A percentile compares a stretch with the other conserved stretches of the same genome.
phyloP scores from a whole-genome alignment of 495 filamentous ascomycete species.

The Neurospora sp. region DNA sequence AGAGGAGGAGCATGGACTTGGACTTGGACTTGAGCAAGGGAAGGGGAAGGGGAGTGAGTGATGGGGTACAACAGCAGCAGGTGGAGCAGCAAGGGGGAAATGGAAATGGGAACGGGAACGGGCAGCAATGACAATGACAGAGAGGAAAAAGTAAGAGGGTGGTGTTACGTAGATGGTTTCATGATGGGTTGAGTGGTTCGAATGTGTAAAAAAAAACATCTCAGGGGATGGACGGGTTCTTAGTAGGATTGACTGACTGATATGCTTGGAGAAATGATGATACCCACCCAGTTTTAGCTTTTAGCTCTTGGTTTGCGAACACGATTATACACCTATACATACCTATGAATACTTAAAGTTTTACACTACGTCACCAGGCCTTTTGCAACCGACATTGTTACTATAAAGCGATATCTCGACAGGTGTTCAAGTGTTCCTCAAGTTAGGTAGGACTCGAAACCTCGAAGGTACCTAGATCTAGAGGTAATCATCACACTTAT shows the following conservation, averaged over 20 bases:
- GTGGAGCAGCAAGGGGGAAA: background rate
- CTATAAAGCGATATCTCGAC: too few species aligned
- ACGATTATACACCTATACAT: background rate
- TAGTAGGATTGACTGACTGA: background rate
- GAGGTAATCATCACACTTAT: too few species aligned
- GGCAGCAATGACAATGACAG: background rate
- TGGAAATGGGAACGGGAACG: background rate
- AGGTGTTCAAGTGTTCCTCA: too few species aligned
- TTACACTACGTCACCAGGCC: background rate
- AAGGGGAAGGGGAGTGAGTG: background rate
- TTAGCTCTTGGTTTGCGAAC: background rate
- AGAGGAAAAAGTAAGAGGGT: background rate
- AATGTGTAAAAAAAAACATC: too few species aligned
- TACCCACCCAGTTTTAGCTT: background rate
- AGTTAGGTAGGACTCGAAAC: too few species aligned
- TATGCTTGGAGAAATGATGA: background rate
- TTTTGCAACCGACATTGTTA: too few species aligned
- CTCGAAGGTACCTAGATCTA: too few species aligned
- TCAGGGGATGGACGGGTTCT: background rate
- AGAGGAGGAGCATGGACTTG: background rate
- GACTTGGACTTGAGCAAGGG: too few species aligned
- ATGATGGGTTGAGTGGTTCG: too few species aligned
- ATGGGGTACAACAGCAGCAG: background rate
- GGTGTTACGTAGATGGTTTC: background rate
- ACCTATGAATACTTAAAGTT: background rate